A percentile compares a stretch with the other conserved stretches of the same genome.
These are phyloP conservation scores for Inga leiocalycina DNA, from an alignment of 306 rosid species.

Conservation along the genomic window DNA sequence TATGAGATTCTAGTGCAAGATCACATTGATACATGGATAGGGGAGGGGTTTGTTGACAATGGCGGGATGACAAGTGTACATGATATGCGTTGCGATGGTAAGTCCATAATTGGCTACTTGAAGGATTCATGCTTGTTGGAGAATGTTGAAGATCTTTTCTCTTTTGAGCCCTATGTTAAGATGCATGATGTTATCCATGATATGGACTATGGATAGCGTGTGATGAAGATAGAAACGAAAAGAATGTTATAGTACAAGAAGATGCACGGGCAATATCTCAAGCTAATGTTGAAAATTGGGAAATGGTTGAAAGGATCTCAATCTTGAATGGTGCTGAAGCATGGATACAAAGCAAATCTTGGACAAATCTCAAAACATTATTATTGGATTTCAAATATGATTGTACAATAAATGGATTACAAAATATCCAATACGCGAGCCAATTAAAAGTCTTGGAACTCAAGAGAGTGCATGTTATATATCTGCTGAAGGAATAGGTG, in stretches of 20 bases:
- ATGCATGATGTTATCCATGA: neutral
- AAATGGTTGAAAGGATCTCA: neutral
- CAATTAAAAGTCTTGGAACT: neutral
- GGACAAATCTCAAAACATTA: neutral
- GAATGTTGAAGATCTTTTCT: neutral
- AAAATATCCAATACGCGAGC: neutral
- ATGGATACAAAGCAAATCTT: neutral
- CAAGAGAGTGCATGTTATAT: fast-evolving
- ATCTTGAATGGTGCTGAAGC: neutral
- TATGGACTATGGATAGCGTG: neutral
- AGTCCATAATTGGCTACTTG: neutral
- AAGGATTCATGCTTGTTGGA: neutral
- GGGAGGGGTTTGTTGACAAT: neutral
- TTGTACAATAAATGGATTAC: neutral
- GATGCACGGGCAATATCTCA: neutral
- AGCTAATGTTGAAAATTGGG: neutral
- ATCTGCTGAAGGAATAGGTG: neutral
- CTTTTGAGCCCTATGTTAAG: neutral
- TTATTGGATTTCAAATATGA: neutral
- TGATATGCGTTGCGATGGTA: neutral
- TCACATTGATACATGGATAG: neutral
- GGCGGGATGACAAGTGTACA: neutral
- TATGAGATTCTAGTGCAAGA: neutral
- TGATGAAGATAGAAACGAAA: neutral
- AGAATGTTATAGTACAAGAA: neutral